Evolutionary conservation across 371 early-diverging fungal genomes (phyloP), one percentile per base, ranked within the genome.

Genomic region (Blyttiomyces sp.): DNA sequence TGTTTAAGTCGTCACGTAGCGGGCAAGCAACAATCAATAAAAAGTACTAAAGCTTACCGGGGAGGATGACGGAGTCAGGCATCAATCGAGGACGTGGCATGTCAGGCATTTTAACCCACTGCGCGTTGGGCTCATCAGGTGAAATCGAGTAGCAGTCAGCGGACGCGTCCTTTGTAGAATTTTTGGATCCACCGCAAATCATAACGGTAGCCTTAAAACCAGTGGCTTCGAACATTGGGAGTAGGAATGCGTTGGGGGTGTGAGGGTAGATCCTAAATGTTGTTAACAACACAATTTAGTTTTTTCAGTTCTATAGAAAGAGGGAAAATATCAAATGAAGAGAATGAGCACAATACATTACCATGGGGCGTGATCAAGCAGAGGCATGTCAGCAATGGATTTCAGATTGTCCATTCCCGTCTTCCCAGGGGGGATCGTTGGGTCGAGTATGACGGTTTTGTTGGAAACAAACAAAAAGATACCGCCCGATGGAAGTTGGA

Each of bases 181-280:
- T 54, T 39, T 35, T 61, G 51, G 55, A 33, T 4, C 75, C 72
- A 19, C 75, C 75, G 50, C 75, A 75, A 26, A 75, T 49, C 61
- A 59, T 53, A 4, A 75, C 51, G 4, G 39, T 59, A 3, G 63
- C 58, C 35, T 27, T 44, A 26, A 62, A 72, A 50, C 65, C 68
- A 36, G 57, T 61, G n/a, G 16, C 49, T n/a, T 59, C 54, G 6
- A 46, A 53, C 63, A 75, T 26, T 33, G 72, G 75, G 6, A 75
- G 63, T n/a, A 72, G 28, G n/a, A 54, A 31, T 4, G 56, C 57
- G 13, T 69, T 68, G 2, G 76, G 64, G 16, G 76, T 71, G 61
- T 70, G 60, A 0, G 63, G 62, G 49, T 62, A 63, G 4, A 51
- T 68, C 33, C 49, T 59, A 28, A n/a, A n/a, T n/a, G n/a, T n/a